These are phyloP conservation scores for Rhizopogon salebrosus DNA, from an alignment of 768 basidiomycete species.

Conservation along the genomic window DNA sequence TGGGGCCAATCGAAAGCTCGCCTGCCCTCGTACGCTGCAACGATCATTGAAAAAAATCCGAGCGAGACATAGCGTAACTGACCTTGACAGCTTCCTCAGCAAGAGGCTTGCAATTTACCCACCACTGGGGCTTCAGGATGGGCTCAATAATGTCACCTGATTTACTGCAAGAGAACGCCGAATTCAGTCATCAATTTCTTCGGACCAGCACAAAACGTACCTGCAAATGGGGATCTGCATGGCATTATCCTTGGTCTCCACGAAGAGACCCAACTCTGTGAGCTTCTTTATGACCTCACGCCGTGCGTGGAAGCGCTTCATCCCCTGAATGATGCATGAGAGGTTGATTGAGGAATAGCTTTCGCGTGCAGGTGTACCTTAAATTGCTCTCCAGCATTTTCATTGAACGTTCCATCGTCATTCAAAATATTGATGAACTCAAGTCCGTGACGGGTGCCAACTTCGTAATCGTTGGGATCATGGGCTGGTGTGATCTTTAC, in stretches of 20 bases:
- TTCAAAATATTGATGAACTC: conserved; percentile 94
- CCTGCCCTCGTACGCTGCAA: conserved; percentile 81
- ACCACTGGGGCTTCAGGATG: conserved; percentile 97
- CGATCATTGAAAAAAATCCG: not conserved
- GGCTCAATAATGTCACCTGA: conserved; percentile 96
- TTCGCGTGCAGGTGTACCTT: conserved; percentile 36
- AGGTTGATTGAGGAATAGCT: not conserved
- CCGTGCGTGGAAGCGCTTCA: conserved; percentile 95
- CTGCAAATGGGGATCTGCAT: conserved; percentile 96
- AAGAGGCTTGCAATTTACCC: conserved; percentile 89
- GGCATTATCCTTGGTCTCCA: conserved; percentile 93
- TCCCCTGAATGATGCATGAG: conserved; percentile 48
- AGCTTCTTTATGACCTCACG: conserved; percentile 77
- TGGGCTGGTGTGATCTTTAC: conserved; percentile 99
- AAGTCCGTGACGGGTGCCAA: conserved; percentile 80
- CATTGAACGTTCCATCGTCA: conserved; percentile 94
- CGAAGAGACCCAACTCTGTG: conserved; percentile 77
- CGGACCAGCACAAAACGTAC: conserved; percentile 31
- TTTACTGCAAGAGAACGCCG: conserved; percentile 48
- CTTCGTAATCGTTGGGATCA: conserved; percentile 95
- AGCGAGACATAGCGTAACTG: conserved; percentile 1
- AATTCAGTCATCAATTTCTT: conserved; percentile 2
- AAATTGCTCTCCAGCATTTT: conserved; percentile 78
- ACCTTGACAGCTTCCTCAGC: conserved; percentile 89
- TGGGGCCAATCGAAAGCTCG: conserved; percentile 79